Evolutionary conservation across 164 flowering plant genomes (phyloP).

Genomic region (Piper betle): DNA sequence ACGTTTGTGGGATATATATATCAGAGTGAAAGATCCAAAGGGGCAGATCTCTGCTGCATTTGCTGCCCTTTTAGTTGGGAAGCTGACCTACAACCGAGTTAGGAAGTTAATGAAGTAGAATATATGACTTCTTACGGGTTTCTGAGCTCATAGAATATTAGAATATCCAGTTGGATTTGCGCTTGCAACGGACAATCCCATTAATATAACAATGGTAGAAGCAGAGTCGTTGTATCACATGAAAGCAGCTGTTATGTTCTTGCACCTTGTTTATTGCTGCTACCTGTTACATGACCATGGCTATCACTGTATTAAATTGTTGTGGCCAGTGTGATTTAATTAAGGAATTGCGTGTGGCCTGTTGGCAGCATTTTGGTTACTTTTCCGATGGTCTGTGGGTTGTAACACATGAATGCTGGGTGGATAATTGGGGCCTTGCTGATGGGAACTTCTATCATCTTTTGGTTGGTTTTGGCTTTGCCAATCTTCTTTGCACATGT

Average conservation of each 20-base stretch:
- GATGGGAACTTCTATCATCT: background rate
- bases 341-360: background rate
- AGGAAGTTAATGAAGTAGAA: too few relatives aligned
- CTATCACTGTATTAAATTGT: background rate
- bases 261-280: too few relatives aligned
- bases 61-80: background rate
- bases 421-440: background rate
- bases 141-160: too few relatives aligned
- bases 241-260: background rate
- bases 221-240: background rate
- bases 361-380: background rate
- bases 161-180: too few relatives aligned
- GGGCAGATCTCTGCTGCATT: background rate
- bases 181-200: background rate
- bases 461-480: background rate
- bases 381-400: background rate
- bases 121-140: too few relatives aligned
- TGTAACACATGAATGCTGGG: background rate
- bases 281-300: background rate
- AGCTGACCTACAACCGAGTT: background rate
- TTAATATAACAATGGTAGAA: background rate
- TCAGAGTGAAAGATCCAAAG: background rate
- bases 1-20: background rate
- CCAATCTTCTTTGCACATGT: background rate
- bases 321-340: background rate